Conservation (phyloP, 345 rosid species). For the Barbarea vulgaris region DNA sequence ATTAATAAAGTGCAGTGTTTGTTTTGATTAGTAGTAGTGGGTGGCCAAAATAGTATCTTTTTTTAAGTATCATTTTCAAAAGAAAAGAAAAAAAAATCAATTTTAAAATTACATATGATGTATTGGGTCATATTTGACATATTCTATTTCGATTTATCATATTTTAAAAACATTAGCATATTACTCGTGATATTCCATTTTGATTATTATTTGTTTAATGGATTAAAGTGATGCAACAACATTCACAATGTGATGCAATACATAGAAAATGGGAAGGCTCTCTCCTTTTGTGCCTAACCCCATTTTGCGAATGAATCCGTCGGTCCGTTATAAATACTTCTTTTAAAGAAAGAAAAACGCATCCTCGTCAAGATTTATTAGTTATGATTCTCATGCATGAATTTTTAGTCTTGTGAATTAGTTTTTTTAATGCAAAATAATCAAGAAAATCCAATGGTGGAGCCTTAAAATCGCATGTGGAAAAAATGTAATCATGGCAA, state of each 20-base stretch:
- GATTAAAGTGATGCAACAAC: neutral
- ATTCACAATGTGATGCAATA: neutral
- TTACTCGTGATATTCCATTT: constrained; percentile 22
- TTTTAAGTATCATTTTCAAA: neutral
- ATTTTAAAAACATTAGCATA: constrained; percentile 1
- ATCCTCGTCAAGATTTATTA: too few species aligned
- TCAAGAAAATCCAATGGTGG: neutral
- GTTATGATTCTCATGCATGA: neutral
- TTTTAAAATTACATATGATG: neutral
- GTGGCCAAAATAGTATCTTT: neutral
- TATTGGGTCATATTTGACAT: constrained; percentile 13
- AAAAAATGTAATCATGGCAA: neutral
- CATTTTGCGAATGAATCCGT: neutral
- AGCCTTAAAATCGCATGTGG: neutral
- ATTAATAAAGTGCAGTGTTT: constrained; percentile 8
- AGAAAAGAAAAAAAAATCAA: neutral
- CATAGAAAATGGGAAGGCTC: neutral
- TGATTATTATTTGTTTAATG: neutral
- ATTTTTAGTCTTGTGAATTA: neutral
- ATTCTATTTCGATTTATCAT: neutral
- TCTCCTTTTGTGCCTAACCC: neutral
- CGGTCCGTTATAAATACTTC: neutral
- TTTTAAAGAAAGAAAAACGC: too few species aligned
- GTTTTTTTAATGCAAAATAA: too few species aligned
- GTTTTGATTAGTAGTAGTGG: constrained; percentile 25